A percentile compares a stretch with the other conserved stretches of the same genome.
Conservation (phyloP, 495 filamentous ascomycete species). For the Zalerion maritima region DNA sequence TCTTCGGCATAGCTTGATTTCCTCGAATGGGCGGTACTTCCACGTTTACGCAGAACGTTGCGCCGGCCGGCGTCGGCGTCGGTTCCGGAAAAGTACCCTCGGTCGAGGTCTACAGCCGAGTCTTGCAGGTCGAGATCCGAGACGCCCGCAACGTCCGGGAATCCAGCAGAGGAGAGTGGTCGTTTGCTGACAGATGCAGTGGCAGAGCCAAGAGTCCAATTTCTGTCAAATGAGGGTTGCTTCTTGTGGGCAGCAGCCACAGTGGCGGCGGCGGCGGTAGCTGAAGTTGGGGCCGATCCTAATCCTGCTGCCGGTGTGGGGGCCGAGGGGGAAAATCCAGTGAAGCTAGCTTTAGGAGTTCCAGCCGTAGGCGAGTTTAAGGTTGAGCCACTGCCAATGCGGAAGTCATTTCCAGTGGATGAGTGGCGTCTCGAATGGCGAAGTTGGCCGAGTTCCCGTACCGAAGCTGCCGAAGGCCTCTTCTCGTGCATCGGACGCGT, state of each 20-base stretch:
- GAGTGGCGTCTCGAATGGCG: conserved; percentile 82
- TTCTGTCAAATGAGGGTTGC: conserved; percentile 74
- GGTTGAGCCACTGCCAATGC: conserved; percentile 30
- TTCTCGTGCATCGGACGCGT: conserved; percentile 31
- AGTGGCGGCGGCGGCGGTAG: conserved; percentile 13
- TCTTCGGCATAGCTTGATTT: conserved; percentile 65
- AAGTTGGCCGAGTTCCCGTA: conserved; percentile 69
- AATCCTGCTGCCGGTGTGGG: conserved; percentile 15
- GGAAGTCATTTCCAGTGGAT: conserved; percentile 64
- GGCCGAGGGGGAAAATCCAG: conserved; percentile 4
- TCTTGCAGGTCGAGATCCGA: conserved; percentile 22
- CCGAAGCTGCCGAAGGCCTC: conserved; percentile 65
- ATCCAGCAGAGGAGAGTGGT: conserved; percentile 32
- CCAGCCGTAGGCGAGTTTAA: conserved; percentile 9
- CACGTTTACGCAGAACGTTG: conserved; percentile 71
- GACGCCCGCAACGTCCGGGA: conserved; percentile 19
- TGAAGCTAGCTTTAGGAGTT: conserved; percentile 5
- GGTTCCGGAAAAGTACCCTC: conserved; percentile 86
- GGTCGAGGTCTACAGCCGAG: conserved; percentile 51
- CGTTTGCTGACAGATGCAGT: conserved; percentile 16
- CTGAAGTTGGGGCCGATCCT: conserved; percentile 19
- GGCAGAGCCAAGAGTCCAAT: conserved; percentile 65
- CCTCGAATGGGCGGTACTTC: conserved; percentile 43
- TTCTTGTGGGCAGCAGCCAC: conserved; percentile 47
- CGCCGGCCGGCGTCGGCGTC: conserved; percentile 62